Percentiles rank a stretch among this genome's conserved stretches.
phyloP scores from a whole-genome alignment of 805 yeast species.

The Saccharomycopsis capsularis region DNA sequence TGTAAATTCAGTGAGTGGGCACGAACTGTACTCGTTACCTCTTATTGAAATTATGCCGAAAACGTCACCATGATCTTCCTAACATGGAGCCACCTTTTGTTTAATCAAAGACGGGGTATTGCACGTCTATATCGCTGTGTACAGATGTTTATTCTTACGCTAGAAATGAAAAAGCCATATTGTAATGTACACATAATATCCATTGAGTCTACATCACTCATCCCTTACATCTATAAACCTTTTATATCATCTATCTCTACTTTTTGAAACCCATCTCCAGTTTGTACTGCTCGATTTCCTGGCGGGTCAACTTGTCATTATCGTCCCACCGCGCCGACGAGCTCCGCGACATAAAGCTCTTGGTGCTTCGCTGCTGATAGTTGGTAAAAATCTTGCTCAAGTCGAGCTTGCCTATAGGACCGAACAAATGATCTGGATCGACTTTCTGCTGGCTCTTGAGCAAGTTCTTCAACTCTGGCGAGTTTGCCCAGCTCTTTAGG shows the following conservation, averaged over 20 bases:
- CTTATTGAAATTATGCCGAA: too few species aligned
- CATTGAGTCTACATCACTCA: too few species aligned
- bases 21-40: too few species aligned
- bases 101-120: too few species aligned
- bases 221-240: too few species aligned
- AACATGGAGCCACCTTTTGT: too few species aligned
- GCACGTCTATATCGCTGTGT: too few species aligned
- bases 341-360: slow-evolving; percentile 1
- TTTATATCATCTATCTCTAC: slow-evolving; percentile 27
- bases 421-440: slow-evolving; percentile 67
- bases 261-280: slow-evolving; percentile 34
- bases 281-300: slow-evolving; percentile 16
- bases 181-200: too few species aligned
- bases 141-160: too few species aligned
- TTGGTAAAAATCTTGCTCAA: slow-evolving; percentile 60
- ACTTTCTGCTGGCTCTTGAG: slow-evolving; percentile 41
- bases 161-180: too few species aligned
- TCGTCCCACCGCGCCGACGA: slow-evolving; percentile 18
- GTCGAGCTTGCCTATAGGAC: slow-evolving; percentile 61
- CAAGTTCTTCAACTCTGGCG: slow-evolving; percentile 45
- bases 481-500: slow-evolving; percentile 54
- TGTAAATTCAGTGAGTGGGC: too few species aligned
- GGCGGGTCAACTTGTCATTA: slow-evolving; percentile 6
- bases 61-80: too few species aligned
- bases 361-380: slow-evolving; percentile 9